Conservation (phyloP, 1,284 basidiomycete species). For the Rhodotorula sp. region DNA sequence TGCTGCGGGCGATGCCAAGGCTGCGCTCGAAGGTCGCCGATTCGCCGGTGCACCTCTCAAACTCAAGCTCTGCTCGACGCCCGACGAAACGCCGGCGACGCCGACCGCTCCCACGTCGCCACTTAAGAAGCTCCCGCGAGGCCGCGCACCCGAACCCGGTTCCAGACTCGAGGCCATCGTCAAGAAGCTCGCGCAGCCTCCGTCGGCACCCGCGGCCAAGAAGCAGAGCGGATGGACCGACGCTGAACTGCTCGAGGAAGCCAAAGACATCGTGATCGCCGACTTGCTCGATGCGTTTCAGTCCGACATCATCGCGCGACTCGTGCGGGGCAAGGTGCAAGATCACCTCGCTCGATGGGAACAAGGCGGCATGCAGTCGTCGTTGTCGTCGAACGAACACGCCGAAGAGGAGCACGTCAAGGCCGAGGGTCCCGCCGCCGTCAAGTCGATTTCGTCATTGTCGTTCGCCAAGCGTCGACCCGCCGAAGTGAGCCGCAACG, state of each 20-base stretch:
- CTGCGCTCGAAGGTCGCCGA: constrained; percentile 56
- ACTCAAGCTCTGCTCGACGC: constrained; percentile 56
- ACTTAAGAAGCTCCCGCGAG: neutral
- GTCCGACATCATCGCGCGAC: constrained; percentile 66
- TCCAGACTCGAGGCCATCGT: constrained; percentile 18
- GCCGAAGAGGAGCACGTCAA: neutral
- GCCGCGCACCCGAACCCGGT: constrained; percentile 5
- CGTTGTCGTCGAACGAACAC: neutral
- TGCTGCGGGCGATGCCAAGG: constrained; percentile 48
- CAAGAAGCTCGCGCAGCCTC: constrained; percentile 19
- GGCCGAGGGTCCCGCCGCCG: neutral
- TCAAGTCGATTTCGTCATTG: constrained; percentile 33
- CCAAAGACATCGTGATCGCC: constrained; percentile 60
- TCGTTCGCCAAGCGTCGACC: constrained; percentile 29
- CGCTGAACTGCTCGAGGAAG: constrained; percentile 61
- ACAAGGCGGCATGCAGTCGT: neutral
- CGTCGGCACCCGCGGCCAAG: constrained; percentile 55
- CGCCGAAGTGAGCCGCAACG: neutral
- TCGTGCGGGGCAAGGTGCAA: constrained; percentile 61
- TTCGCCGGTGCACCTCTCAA: constrained; percentile 63
- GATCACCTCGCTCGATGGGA: constrained; percentile 58
- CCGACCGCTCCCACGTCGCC: neutral
- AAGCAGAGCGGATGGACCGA: constrained; percentile 48
- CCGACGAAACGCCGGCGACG: constrained; percentile 49
- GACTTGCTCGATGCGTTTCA: constrained; percentile 64